phyloP scores from a whole-genome alignment of 2,329 filamentous ascomycete genomes.

The Zymoseptoria crescenta region DNA sequence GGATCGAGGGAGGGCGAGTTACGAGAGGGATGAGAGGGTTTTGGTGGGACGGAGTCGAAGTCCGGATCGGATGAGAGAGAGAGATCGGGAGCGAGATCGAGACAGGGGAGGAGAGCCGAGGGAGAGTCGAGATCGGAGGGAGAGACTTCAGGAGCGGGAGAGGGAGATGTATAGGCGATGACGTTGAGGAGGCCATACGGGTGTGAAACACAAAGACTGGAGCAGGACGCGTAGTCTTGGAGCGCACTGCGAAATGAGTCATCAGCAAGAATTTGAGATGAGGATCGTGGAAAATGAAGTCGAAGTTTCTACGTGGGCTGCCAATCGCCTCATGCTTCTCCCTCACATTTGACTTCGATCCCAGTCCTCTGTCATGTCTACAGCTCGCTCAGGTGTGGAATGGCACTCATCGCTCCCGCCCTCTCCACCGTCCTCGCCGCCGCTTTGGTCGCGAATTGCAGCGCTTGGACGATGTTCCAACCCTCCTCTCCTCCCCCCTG shows the following conservation, averaged over 20 bases:
- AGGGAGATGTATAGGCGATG: conserved; percentile 29
- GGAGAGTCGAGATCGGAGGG: conserved; percentile 23
- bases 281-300: too few relatives aligned
- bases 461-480: conserved; percentile 49
- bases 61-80: conserved; percentile 6
- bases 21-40: not conserved
- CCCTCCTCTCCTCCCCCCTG: conserved; percentile 30
- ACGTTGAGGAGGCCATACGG: too few relatives aligned
- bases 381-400: conserved; percentile 56
- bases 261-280: too few relatives aligned
- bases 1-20: not conserved
- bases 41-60: conserved; percentile 2
- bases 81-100: conserved; percentile 18
- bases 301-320: too few relatives aligned
- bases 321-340: too few relatives aligned
- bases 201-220: too few relatives aligned
- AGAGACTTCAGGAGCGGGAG: conserved; percentile 30
- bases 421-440: conserved; percentile 60
- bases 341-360: too few relatives aligned
- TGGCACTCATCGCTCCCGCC: conserved; percentile 57
- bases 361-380: too few relatives aligned
- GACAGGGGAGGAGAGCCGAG: conserved; percentile 21
- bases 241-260: too few relatives aligned
- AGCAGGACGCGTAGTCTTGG: too few relatives aligned
- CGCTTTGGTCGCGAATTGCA: conserved; percentile 53